Base-by-base conservation (phyloP, 2,329 filamentous ascomycete species). In the Sporothrix humicola region DNA sequence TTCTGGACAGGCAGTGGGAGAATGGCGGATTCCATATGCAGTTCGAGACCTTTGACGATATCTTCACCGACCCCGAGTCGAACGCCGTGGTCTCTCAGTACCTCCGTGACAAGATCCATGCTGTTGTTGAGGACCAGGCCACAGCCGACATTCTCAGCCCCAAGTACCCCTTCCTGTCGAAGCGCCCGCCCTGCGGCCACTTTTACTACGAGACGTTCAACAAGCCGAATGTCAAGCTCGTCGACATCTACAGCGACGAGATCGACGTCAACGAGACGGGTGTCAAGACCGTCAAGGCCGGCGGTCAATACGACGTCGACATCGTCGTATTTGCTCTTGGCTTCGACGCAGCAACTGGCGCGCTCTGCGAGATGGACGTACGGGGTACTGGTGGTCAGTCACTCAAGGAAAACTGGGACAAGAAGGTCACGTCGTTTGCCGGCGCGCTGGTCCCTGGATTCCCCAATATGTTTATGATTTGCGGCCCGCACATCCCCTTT, bases 141-240 rank as follows among this genome's bases (percentile, higher is more conserved):
- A 78, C 80, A 58, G 80, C 80, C 3, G 79, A 81, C 17, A 79
- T 79, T 69, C 77, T 83, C 12, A 80, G 80, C 13, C 82, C 82
- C 1, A 81, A 79, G 69, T 83, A 88, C 72, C 80, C 81, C 2
- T 87, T 84, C 76, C 84, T 83, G 9, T 81, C 80, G 3, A 86
- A 85, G 74, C 81, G 85, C 0, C 81, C 83, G 0, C 83, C 82
- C 0, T 80, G 87, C 0, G 86, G 88, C 72, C 80, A 82, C 37
- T 79, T 80, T 5, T 88, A 87, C 76, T 87, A 84, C 74, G 84
- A 89, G 74, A 81, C 83, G 0, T 83, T 84, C 63, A 83, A 86
- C 72, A 80, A 82, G 48, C 78, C 80, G 0, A 83, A 86, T 52
- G 85, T 88, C 2, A 77, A 83, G 1, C 76, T 88, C 1, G 81